These are phyloP conservation scores for Mycena vitilis DNA, from an alignment of 768 basidiomycete genomes.

Conservation along the genomic window DNA sequence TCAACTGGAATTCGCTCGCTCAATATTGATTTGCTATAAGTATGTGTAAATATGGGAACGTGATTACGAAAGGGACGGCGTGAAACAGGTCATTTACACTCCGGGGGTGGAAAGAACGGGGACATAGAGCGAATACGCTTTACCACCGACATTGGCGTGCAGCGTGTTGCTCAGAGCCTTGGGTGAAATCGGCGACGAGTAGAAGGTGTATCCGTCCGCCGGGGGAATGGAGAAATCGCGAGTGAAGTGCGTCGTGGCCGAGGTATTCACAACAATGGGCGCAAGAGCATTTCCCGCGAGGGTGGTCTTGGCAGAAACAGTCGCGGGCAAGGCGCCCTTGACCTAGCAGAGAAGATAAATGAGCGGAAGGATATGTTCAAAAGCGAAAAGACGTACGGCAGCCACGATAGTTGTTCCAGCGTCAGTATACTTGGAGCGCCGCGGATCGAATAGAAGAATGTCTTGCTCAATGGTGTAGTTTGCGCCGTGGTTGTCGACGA, in stretches of 20 bases:
- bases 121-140: not conserved
- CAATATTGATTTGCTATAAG: too few species aligned
- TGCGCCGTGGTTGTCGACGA: too few species aligned
- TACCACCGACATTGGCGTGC: slow-evolving; percentile 1
- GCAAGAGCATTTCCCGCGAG: not conserved
- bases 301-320: not conserved
- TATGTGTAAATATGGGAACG: too few species aligned
- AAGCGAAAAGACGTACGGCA: not conserved
- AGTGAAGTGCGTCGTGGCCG: not conserved
- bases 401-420: not conserved
- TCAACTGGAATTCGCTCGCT: too few species aligned
- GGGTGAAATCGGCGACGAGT: slow-evolving; percentile 1
- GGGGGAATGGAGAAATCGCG: not conserved
- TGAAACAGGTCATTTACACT: not conserved
- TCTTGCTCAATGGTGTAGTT: too few species aligned
- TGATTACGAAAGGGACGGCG: too few species aligned
- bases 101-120: not conserved
- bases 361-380: not conserved
- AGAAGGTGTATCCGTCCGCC: not conserved
- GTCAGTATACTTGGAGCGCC: too few species aligned
- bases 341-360: not conserved
- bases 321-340: not conserved
- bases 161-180: not conserved
- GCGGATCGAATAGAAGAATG: too few species aligned
- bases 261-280: not conserved